These are phyloP conservation scores for Trifolium dubium DNA, from an alignment of 306 rosid species.

Conservation along the genomic window DNA sequence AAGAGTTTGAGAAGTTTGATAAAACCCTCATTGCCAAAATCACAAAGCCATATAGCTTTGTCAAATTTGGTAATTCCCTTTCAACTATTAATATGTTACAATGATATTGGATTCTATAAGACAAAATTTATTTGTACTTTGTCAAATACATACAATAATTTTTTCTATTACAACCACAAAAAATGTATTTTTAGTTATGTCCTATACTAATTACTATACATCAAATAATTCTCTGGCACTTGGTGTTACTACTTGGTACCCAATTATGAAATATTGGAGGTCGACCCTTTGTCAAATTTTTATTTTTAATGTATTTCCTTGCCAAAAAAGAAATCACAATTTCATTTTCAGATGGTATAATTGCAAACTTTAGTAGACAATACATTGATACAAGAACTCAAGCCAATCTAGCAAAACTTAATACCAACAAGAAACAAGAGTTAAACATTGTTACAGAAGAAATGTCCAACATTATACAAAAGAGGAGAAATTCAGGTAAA, in stretches of 20 bases:
- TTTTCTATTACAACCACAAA: no score
- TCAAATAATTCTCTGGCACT: not conserved
- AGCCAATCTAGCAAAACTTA: conserved; percentile 71
- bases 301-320: conserved; percentile 25
- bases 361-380: conserved; percentile 61
- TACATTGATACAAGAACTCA: conserved; percentile 75
- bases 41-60: conserved; percentile 65
- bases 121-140: no score
- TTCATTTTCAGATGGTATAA: conserved; percentile 55
- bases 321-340: conserved; percentile 37
- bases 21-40: conserved; percentile 53
- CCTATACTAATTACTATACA: no score
- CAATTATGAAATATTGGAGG: conserved; percentile 11
- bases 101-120: not conserved
- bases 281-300: not conserved
- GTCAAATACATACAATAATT: no score
- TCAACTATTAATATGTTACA: conserved; percentile 4
- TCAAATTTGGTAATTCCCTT: conserved; percentile 67
- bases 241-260: conserved; percentile 14
- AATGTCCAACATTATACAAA: conserved; percentile 47
- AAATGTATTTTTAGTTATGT: no score
- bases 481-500: conserved; percentile 43
- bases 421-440: conserved; percentile 52
- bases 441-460: conserved; percentile 54
- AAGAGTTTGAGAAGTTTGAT: conserved; percentile 71